Evolutionary conservation across 495 filamentous ascomycete genomes (phyloP).

Genomic region (Aspergillus saccharolyticus): DNA sequence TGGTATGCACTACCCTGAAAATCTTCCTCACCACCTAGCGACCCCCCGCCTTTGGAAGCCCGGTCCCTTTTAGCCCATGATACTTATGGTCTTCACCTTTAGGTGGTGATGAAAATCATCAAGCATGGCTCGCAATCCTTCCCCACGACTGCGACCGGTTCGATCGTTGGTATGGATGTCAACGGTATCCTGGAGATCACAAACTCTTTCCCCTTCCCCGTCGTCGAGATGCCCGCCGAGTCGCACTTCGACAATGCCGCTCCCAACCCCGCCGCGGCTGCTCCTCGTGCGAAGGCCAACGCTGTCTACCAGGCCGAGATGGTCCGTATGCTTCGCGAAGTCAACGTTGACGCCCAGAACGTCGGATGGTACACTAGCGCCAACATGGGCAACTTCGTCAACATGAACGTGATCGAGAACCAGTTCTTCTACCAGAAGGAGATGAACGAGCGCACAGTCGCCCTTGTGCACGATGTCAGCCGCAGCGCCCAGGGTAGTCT

Average conservation of each 20-base stretch:
- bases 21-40: conserved; percentile 31
- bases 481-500: conserved; percentile 87
- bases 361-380: conserved; percentile 98
- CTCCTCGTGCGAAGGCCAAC: conserved; percentile 88
- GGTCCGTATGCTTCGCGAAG: conserved; percentile 92
- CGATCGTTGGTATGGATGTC: conserved; percentile 88
- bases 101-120: conserved; percentile 97
- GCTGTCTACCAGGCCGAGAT: conserved; percentile 89
- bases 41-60: conserved; percentile 16
- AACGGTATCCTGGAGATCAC: conserved; percentile 82
- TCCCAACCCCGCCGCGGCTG: conserved; percentile 75
- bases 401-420: conserved; percentile 92
- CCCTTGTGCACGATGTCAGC: conserved; percentile 90
- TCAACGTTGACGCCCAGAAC: conserved; percentile 97
- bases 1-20: conserved; percentile 50
- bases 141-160: conserved; percentile 85
- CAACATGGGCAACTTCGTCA: conserved; percentile 98
- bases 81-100: conserved; percentile 5
- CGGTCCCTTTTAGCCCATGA: neutral
- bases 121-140: conserved; percentile 85
- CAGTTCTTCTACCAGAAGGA: conserved; percentile 95
- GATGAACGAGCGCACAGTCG: conserved; percentile 86
- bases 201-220: conserved; percentile 91
- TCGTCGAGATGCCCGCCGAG: conserved; percentile 69
- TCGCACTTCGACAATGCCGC: conserved; percentile 73